phyloP scores from a whole-genome alignment of 495 filamentous ascomycete species.

The Lasiosphaeria miniovina region DNA sequence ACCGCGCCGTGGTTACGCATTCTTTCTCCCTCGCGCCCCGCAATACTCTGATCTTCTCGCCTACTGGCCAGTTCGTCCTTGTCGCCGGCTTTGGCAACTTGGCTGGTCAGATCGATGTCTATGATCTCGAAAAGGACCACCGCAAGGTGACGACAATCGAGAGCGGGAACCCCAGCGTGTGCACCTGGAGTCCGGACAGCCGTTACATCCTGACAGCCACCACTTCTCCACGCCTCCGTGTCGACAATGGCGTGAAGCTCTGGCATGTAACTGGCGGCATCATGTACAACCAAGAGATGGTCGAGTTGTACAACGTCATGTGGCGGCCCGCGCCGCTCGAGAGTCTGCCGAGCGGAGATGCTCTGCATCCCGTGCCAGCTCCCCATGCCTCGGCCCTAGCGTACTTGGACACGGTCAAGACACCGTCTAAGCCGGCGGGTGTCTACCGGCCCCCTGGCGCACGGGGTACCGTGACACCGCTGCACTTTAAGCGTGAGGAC shows the following conservation, averaged over 20 bases:
- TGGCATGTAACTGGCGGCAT: conserved; percentile 90
- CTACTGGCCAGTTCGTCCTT: conserved; percentile 85
- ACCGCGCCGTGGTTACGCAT: conserved; percentile 73
- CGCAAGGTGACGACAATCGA: conserved; percentile 89
- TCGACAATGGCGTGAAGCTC: conserved; percentile 93
- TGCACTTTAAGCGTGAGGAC: conserved; percentile 96
- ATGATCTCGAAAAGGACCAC: conserved; percentile 90
- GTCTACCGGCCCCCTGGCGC: conserved; percentile 97
- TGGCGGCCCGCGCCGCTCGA: conserved; percentile 75
- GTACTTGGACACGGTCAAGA: conserved; percentile 81
- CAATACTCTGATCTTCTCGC: conserved; percentile 95
- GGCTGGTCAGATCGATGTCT: conserved; percentile 95
- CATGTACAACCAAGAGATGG: conserved; percentile 93
- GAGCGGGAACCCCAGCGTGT: conserved; percentile 91
- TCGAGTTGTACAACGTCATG: conserved; percentile 86
- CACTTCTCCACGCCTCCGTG: conserved; percentile 86
- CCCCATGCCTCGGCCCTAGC: conserved; percentile 82
- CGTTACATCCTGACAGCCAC: conserved; percentile 94
- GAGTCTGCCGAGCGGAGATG: conserved; percentile 63
- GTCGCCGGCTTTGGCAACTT: conserved; percentile 97
- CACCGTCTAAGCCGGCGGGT: conserved; percentile 89
- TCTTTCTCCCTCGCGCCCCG: conserved; percentile 80
- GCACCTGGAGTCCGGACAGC: conserved; percentile 94
- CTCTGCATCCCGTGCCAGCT: conserved; percentile 69
- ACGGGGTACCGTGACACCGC: conserved; percentile 78